These are phyloP conservation scores for Garcia nutans DNA, from an alignment of 345 rosid genomes.

Conservation along the genomic window DNA sequence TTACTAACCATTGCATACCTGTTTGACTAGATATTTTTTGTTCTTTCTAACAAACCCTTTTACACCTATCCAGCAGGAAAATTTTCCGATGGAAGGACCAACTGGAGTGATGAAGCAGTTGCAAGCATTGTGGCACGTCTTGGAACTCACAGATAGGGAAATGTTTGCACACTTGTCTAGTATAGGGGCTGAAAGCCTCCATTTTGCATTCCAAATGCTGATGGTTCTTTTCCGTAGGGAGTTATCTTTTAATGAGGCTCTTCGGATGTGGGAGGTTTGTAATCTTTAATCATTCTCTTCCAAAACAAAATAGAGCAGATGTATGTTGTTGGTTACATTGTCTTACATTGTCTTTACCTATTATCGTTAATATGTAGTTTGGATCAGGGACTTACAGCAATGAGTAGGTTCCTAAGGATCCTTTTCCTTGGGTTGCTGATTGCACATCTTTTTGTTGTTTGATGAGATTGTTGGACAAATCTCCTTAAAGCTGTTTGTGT, in stretches of 20 bases:
- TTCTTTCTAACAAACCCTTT: conserved; percentile 12
- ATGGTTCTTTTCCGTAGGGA: conserved; percentile 85
- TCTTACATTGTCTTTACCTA: neutral
- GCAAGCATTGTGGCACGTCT: conserved; percentile 75
- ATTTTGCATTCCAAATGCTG: conserved; percentile 94
- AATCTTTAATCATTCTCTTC: neutral
- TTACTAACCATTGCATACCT: conserved; percentile 13
- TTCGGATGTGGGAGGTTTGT: conserved; percentile 95
- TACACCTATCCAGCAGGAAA: conserved; percentile 57
- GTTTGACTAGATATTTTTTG: conserved; percentile 14
- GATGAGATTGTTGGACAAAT: conserved; percentile 3
- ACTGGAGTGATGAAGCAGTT: conserved; percentile 90
- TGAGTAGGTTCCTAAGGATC: neutral
- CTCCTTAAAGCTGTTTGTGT: conserved; percentile 9
- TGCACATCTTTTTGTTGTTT: conserved; percentile 1
- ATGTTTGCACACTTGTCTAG: conserved; percentile 68
- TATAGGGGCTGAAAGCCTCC: conserved; percentile 95
- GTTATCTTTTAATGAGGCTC: conserved; percentile 74
- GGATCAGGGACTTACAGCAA: neutral
- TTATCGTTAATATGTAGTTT: neutral
- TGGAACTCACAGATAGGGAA: conserved; percentile 79
- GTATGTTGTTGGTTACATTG: neutral
- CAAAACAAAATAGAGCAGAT: neutral
- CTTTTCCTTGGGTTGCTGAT: neutral
- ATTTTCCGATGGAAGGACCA: conserved; percentile 92